Evolutionary conservation across 768 basidiomycete genomes (phyloP), one percentile per base, ranked within the genome.

Genomic region (Neoboletus magnificus): DNA sequence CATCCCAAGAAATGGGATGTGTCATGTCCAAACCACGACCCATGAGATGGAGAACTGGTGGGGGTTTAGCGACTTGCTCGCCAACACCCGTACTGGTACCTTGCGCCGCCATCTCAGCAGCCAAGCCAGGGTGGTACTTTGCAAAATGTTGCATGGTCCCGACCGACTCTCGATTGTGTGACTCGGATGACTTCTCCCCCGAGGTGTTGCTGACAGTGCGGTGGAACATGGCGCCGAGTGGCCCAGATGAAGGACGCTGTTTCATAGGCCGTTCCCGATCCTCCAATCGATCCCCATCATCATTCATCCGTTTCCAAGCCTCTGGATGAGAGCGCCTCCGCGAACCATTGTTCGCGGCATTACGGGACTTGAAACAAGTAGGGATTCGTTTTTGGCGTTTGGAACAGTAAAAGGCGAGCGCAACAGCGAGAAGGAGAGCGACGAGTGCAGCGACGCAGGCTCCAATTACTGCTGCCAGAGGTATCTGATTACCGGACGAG

Each of bases 201-300:
- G 85, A 84, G 41, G 77, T 74, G 37, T 80, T 71, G 64, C 83
- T 85, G 5, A 78, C 78, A 0, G 76, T 66, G 37, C 81, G 76
- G 63, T 84, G 82, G 75, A 88, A 85, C 83, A 86, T 83, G 36
- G 78, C 61, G 2, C 69, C 83, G 52, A 85, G 78, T 62, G 83
- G 77, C 2, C 74, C 77, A 8, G 71, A 62, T 20, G 60, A 43
- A 33, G 63, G 76, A 12, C 72, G 69, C 57, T 81, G 77, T 58
- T 74, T 77, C 53, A 76, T 73, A 52, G 77, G 72, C 55, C 72
- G 71, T 11, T 32, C 52, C 53, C 64, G 73, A n/a, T 72, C 77
- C 51, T 79, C 77, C 77, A 75, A 75, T 53, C 71, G 76, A 61
- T 79, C 78, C 9, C 77, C 78, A 8, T 70, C 74, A 18, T 84